Evolutionary conservation across 345 rosid species (phyloP).

Genomic region (Aethionema arabicum): DNA sequence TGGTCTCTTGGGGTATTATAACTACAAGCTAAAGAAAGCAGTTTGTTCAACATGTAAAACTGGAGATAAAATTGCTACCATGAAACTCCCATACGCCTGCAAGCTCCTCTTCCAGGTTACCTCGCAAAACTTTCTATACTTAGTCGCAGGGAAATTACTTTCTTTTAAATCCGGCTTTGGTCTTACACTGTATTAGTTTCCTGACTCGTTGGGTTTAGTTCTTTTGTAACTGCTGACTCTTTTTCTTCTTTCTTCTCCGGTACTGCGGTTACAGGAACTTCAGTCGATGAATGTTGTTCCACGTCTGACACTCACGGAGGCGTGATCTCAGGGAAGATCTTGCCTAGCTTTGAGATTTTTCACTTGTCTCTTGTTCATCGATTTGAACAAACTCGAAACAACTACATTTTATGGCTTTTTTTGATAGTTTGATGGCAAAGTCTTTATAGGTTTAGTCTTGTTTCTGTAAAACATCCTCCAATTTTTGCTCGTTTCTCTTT

Average conservation of each 20-base stretch:
- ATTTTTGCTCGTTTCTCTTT: too few species aligned
- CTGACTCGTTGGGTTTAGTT: slow-evolving; percentile 6
- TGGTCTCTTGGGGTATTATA: slow-evolving; percentile 85
- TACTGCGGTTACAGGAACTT: slow-evolving; percentile 57
- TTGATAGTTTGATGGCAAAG: not conserved
- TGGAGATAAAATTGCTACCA: slow-evolving; percentile 74
- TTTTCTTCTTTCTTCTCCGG: not conserved
- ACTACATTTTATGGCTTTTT: not conserved
- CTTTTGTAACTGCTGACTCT: not conserved
- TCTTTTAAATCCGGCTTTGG: not conserved
- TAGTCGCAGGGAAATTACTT: not conserved
- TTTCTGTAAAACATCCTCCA: too few species aligned
- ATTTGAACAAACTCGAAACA: too few species aligned
- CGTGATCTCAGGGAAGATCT: slow-evolving; percentile 38
- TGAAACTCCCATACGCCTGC: slow-evolving; percentile 94
- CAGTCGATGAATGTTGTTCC: slow-evolving; percentile 86
- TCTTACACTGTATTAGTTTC: not conserved
- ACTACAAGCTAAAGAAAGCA: slow-evolving; percentile 71
- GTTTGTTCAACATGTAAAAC: slow-evolving; percentile 76
- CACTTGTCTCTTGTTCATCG: not conserved
- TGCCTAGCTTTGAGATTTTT: slow-evolving; percentile 1
- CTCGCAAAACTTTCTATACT: not conserved
- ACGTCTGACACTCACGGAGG: slow-evolving; percentile 55
- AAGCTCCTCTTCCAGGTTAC: slow-evolving; percentile 80
- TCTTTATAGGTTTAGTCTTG: not conserved